Evolutionary conservation across 2,329 filamentous ascomycete species (phyloP).

Genomic region (Graphium sp.): DNA sequence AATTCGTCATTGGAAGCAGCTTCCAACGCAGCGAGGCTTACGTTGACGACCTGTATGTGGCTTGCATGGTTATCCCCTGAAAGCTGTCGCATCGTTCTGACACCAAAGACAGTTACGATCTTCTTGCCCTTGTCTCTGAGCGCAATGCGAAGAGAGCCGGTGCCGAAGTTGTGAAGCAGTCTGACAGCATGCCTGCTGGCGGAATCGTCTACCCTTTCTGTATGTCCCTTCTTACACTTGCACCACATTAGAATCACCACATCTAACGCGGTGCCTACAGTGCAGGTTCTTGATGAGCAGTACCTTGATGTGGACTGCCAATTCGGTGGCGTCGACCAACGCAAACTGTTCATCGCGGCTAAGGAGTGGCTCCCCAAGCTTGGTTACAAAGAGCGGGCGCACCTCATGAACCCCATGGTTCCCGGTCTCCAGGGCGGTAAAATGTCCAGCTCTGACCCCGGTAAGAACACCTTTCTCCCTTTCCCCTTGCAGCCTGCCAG

Average conservation of each 20-base stretch:
- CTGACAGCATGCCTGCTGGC: slow-evolving; percentile 52
- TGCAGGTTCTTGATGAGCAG: slow-evolving; percentile 85
- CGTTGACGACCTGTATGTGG: slow-evolving; percentile 74
- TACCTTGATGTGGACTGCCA: slow-evolving; percentile 78
- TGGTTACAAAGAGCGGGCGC: slow-evolving; percentile 52
- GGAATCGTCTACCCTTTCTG: slow-evolving; percentile 22
- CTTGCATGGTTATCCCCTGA: slow-evolving; percentile 51
- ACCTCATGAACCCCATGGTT: slow-evolving; percentile 56
- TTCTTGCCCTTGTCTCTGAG: slow-evolving; percentile 42
- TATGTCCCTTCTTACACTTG: too few relatives aligned
- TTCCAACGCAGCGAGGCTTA: slow-evolving; percentile 65
- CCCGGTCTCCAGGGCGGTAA: slow-evolving; percentile 72
- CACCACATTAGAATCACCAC: too few relatives aligned
- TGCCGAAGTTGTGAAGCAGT: slow-evolving; percentile 89
- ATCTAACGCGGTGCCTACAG: too few relatives aligned
- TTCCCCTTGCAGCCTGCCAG: not conserved
- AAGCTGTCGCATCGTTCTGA: too few relatives aligned
- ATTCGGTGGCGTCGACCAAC: slow-evolving; percentile 71
- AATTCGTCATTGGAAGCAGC: slow-evolving; percentile 69
- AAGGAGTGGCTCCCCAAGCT: slow-evolving; percentile 74
- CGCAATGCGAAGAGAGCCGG: slow-evolving; percentile 81
- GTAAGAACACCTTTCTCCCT: slow-evolving; percentile 15
- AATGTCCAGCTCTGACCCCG: slow-evolving; percentile 64
- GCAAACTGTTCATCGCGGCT: slow-evolving; percentile 77
- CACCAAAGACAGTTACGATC: too few relatives aligned